phyloP scores from a whole-genome alignment of 306 rosid species.

The Hippophae gyantsensis region DNA sequence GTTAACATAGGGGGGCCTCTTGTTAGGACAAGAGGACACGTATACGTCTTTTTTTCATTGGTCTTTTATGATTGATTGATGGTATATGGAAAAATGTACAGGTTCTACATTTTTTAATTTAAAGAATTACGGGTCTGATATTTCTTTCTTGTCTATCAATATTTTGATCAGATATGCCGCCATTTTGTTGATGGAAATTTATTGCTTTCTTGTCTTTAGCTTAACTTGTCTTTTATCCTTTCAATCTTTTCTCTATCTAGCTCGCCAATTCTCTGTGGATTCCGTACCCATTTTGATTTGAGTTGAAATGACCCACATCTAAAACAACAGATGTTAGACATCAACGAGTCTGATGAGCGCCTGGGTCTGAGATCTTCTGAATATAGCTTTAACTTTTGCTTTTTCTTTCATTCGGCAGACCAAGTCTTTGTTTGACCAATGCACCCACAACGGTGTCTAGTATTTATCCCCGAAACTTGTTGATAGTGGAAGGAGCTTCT shows the following conservation, averaged over 20 bases:
- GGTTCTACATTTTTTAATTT: slow-evolving; percentile 17
- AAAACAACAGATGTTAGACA: slow-evolving; percentile 12
- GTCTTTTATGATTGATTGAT: slow-evolving; percentile 50
- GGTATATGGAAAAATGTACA: slow-evolving; percentile 22
- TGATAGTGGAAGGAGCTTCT: slow-evolving; percentile 9
- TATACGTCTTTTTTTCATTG: no score
- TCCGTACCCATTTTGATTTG: slow-evolving; percentile 21
- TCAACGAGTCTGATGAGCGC: slow-evolving; percentile 17
- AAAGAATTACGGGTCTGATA: slow-evolving; percentile 6
- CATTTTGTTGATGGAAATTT: slow-evolving; percentile 45
- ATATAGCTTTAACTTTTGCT: slow-evolving; percentile 51
- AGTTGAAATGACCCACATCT: slow-evolving; percentile 28
- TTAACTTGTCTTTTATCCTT: background rate
- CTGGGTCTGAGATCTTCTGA: slow-evolving; percentile 18
- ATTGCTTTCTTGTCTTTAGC: slow-evolving; percentile 17
- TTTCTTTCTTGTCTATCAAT: slow-evolving; percentile 21
- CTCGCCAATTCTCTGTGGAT: background rate
- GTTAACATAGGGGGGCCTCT: no score
- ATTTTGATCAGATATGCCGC: slow-evolving; percentile 89
- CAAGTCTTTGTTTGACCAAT: slow-evolving; percentile 58
- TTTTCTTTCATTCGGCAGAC: slow-evolving; percentile 50
- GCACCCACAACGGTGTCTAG: slow-evolving; percentile 14
- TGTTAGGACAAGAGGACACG: no score
- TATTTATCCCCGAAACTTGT: slow-evolving; percentile 26
- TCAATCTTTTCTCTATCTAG: background rate